Percentiles rank a stretch among this genome's conserved stretches.
Conservation (phyloP, 129 eudicot species). For the Centella asiatica region DNA sequence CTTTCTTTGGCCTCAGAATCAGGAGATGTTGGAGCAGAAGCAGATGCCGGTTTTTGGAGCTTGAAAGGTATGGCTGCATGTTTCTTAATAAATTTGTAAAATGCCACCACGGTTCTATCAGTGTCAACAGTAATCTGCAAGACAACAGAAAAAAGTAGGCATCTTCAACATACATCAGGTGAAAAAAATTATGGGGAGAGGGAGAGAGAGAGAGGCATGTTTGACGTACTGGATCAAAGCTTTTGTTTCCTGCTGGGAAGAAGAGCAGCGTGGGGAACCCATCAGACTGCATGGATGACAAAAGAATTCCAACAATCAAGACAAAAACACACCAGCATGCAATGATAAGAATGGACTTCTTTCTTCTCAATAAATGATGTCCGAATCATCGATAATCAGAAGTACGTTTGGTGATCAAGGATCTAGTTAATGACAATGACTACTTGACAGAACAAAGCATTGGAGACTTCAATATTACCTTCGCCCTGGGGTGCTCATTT, state of each 20-base stretch:
- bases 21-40: conserved; percentile 17
- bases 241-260: conserved; percentile 86
- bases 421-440: too few relatives aligned
- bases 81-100: conserved; percentile 74
- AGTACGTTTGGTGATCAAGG: not conserved
- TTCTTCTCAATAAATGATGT: not conserved
- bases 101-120: conserved; percentile 77
- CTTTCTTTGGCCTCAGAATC: conserved; percentile 34
- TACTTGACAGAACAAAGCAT: too few relatives aligned
- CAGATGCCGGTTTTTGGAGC: conserved; percentile 57
- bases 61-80: conserved; percentile 74
- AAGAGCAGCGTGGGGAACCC: conserved; percentile 79
- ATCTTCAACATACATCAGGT: not conserved
- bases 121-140: conserved; percentile 58
- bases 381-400: not conserved
- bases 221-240: conserved; percentile 59
- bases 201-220: not conserved
- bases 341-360: not conserved
- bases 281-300: conserved; percentile 49
- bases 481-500: conserved; percentile 77
- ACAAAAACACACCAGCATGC: not conserved
- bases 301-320: not conserved
- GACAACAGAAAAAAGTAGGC: not conserved
- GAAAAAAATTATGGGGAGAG: not conserved
- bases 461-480: conserved; percentile 36